phyloP scores from a whole-genome alignment of 441 rosid genomes.

The Mallotus repandus region DNA sequence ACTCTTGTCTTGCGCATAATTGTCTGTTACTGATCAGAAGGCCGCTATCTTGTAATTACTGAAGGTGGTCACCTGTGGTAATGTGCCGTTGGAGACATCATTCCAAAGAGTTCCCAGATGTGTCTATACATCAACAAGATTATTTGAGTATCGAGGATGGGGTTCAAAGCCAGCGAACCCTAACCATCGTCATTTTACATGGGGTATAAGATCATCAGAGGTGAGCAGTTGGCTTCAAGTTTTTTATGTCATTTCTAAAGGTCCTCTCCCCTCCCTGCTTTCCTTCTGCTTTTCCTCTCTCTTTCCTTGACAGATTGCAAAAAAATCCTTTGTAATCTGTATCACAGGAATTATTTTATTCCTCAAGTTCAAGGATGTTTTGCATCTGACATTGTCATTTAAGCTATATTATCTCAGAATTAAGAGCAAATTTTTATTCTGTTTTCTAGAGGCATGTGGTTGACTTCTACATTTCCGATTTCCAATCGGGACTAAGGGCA shows the following conservation, averaged over 20 bases:
- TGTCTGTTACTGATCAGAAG: no score
- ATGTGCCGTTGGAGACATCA: conserved; percentile 84
- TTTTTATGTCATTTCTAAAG: not conserved
- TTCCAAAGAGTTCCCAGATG: conserved; percentile 71
- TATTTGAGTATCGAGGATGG: conserved; percentile 88
- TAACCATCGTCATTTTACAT: no score
- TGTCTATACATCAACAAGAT: not conserved
- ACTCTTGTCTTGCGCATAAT: no score
- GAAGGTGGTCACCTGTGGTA: conserved; percentile 97
- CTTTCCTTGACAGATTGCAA: not conserved
- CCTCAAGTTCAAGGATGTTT: no score
- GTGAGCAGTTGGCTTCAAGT: conserved; percentile 51
- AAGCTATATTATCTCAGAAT: no score
- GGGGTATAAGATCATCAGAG: no score
- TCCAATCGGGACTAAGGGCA: no score
- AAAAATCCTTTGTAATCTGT: not conserved
- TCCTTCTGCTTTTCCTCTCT: not conserved
- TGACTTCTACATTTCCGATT: no score
- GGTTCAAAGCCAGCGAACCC: conserved; percentile 76
- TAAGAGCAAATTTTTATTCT: no score
- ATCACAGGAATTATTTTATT: no score
- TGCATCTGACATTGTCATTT: no score
- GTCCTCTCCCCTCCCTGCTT: not conserved
- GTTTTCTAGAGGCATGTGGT: no score
- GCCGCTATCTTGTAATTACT: conserved; percentile 13